These are phyloP conservation scores for Pleomassaria siparia DNA, from an alignment of 2,329 filamentous ascomycete genomes.

Conservation along the genomic window DNA sequence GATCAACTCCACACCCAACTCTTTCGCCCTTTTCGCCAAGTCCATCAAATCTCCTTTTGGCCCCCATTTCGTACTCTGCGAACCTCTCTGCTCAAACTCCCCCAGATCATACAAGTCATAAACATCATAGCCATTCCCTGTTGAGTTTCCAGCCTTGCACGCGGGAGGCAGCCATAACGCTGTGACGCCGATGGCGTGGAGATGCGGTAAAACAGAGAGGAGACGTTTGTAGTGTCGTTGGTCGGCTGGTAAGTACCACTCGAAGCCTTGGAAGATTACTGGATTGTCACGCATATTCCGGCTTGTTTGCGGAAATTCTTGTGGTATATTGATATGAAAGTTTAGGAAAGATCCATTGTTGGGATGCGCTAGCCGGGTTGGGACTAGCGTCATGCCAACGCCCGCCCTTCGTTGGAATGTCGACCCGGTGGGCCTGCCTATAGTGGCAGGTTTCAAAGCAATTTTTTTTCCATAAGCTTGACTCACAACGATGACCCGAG, in stretches of 20 bases:
- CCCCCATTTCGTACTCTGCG: slow-evolving; percentile 66
- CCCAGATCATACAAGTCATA: slow-evolving; percentile 70
- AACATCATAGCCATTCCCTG: slow-evolving; percentile 60
- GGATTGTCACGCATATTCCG: slow-evolving; percentile 2
- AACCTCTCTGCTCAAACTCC: slow-evolving; percentile 69
- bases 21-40: slow-evolving; percentile 52
- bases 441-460: slow-evolving; percentile 28
- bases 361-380: neutral
- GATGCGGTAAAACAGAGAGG: slow-evolving; percentile 47
- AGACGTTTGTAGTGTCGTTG: slow-evolving; percentile 60
- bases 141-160: slow-evolving; percentile 62
- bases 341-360: neutral
- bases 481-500: slow-evolving; percentile 5
- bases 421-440: too few relatives aligned
- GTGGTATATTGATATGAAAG: neutral
- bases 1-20: slow-evolving; percentile 56
- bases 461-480: slow-evolving; percentile 20
- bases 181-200: slow-evolving; percentile 59
- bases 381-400: too few relatives aligned
- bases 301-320: neutral
- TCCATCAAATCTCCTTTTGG: slow-evolving; percentile 57
- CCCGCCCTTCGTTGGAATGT: too few relatives aligned
- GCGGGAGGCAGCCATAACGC: slow-evolving; percentile 64
- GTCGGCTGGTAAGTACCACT: slow-evolving; percentile 66
- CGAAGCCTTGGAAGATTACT: slow-evolving; percentile 63